These are phyloP conservation scores for Lactarius tabidus DNA, from an alignment of 768 basidiomycete genomes.

Conservation along the genomic window DNA sequence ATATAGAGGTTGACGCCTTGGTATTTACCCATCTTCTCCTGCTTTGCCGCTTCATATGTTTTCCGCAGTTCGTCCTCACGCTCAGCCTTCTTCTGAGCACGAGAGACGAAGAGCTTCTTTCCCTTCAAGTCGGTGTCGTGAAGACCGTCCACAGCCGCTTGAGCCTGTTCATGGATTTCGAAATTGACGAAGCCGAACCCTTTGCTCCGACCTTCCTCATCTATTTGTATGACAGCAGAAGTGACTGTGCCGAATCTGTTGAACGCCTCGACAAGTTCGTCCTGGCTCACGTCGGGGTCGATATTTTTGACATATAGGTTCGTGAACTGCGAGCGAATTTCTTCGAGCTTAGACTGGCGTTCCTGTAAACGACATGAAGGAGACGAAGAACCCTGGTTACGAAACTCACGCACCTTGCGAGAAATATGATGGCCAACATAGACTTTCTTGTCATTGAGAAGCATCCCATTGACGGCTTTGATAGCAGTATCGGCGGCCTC, in stretches of 20 bases:
- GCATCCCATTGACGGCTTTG: conserved; percentile 98
- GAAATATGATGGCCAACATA: conserved; percentile 97
- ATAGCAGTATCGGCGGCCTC: conserved; percentile 95
- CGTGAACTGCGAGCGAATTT: conserved; percentile 96
- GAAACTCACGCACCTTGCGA: conserved; percentile 62
- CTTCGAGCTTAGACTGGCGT: conserved; percentile 96
- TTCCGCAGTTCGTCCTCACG: conserved; percentile 94
- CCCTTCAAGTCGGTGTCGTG: conserved; percentile 83
- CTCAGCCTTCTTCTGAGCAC: conserved; percentile 98
- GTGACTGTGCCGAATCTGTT: conserved; percentile 74
- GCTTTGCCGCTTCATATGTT: conserved; percentile 91
- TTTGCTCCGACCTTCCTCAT: conserved; percentile 89
- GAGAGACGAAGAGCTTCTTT: conserved; percentile 89
- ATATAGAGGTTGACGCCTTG: conserved; percentile 99
- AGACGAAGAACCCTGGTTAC: conserved; percentile 1
- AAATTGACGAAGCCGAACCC: conserved; percentile 99
- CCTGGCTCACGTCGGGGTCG: conserved; percentile 75
- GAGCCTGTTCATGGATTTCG: conserved; percentile 88
- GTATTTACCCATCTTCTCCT: conserved; percentile 97
- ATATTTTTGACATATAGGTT: conserved; percentile 99
- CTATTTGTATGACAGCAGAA: conserved; percentile 78
- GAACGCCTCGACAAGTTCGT: conserved; percentile 85
- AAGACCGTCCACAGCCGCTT: conserved; percentile 81
- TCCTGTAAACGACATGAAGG: conserved; percentile 47
- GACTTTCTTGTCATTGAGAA: conserved; percentile 99